Evolutionary conservation across 2,329 filamentous ascomycete genomes (phyloP).

Genomic region (Aspergillus quadrilineatus): DNA sequence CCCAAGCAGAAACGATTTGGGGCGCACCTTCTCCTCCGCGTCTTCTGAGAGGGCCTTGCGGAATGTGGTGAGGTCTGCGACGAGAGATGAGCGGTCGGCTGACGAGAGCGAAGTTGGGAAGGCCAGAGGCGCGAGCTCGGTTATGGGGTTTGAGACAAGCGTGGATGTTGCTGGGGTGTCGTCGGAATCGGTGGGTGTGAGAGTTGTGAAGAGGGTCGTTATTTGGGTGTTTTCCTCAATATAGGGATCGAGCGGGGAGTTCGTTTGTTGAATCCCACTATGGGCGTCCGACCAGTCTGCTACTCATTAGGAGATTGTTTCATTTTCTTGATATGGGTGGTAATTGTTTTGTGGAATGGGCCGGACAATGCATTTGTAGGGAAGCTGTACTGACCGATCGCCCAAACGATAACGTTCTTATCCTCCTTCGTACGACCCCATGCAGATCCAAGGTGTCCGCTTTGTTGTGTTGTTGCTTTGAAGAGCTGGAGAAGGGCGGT

Average conservation of each 20-base stretch:
- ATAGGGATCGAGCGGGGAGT: constrained; percentile 23
- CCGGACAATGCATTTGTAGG: neutral
- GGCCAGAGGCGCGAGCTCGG: constrained; percentile 50
- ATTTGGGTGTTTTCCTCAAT: constrained; percentile 24
- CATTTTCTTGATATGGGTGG: neutral
- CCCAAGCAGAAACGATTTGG: constrained; percentile 35
- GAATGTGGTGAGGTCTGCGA: constrained; percentile 40
- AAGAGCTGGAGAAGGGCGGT: constrained; percentile 30
- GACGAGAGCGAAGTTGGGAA: constrained; percentile 39
- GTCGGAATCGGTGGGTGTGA: constrained; percentile 26
- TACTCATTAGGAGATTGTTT: neutral
- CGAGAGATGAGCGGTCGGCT: constrained; percentile 28
- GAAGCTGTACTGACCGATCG: constrained; percentile 29
- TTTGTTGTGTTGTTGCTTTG: constrained; percentile 31
- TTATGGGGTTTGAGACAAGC: constrained; percentile 44
- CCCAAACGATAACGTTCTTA: constrained; percentile 37
- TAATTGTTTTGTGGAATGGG: neutral
- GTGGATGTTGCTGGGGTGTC: constrained; percentile 25
- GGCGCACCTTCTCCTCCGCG: constrained; percentile 28
- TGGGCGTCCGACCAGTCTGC: constrained; percentile 37
- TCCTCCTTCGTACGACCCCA: constrained; percentile 42
- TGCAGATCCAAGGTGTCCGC: constrained; percentile 34
- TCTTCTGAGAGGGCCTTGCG: constrained; percentile 33
- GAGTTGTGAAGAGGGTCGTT: constrained; percentile 31
- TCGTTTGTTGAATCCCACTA: constrained; percentile 19